These are phyloP conservation scores for Anaeramoeba flamelloides DNA, from an alignment of 78 protist species.

Conservation along the genomic window DNA sequence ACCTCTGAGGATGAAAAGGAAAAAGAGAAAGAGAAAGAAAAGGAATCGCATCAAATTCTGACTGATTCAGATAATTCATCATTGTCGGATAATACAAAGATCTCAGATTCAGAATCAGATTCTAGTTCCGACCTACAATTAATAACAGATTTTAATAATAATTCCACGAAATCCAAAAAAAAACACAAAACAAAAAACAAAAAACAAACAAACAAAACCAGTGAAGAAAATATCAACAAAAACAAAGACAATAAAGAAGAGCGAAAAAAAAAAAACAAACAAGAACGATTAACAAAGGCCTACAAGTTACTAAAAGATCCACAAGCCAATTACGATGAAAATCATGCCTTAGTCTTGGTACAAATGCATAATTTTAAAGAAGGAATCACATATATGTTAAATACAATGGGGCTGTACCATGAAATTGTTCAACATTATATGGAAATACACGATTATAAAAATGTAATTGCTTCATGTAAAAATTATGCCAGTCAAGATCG, in stretches of 20 bases:
- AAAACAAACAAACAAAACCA: no score
- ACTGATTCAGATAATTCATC: no score
- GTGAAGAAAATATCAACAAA: background rate
- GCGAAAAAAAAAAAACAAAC: background rate
- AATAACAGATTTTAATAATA: background rate
- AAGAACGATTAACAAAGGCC: background rate
- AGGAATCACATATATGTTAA: background rate
- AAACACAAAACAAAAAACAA: no score
- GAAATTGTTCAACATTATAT: background rate
- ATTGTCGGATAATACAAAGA: no score
- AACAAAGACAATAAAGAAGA: background rate
- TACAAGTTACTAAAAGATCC: background rate
- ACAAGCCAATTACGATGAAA: background rate
- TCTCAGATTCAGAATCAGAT: no score
- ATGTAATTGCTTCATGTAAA: background rate
- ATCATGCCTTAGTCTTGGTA: background rate
- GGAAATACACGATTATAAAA: background rate
- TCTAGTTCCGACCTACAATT: no score
- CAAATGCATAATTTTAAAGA: background rate
- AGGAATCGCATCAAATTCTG: background rate
- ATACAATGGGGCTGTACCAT: background rate
- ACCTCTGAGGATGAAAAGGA: no score
- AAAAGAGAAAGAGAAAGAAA: background rate
- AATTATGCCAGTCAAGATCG: background rate
- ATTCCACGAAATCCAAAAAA: background rate